Base-by-base conservation (phyloP, 129 eudicot genomes). In the Chrysanthemum lavandulifolium region DNA sequence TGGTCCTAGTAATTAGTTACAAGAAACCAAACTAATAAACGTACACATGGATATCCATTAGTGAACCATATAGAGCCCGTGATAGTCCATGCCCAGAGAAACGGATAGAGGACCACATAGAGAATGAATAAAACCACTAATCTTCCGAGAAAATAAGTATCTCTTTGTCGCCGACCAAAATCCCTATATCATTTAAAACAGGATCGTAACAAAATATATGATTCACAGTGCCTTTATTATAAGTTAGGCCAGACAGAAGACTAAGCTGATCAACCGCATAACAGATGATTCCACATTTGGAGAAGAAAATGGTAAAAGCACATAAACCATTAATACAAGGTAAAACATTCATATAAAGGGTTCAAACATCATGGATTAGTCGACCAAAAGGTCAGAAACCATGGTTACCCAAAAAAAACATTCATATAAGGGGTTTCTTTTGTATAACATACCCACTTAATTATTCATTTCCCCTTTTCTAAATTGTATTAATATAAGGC, bases 61-160 rank as follows among this genome's bases (percentile, higher is more conserved):
- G 85, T 80, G 78, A 90, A 95, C 99, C 99, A 95, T 59, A 95
- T 31, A 40, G 69, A 65, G n/a, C 69, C 69, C 69, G 75, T 81
- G 55, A 94, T 71, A 67, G 91, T 94, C 99, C 99, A 94, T 12
- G 83, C 93, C 93, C 89, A 88, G 52, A 94, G 85, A 82, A 94
- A 90, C 2, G 98, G 98, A 73, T 87, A 94, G 27, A 94, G 89
- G 64, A 94, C 69, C 63, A 84, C 68, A 64, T 80, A 80, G 33
- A 94, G 87, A 61, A 88, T 71, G 13, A 89, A 94, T 31, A 94
- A 85, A 67, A 90, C 91, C 31, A 78, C 91, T 60, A 90, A 53
- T 78, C 99, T 90, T 73, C 99, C 97, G 77, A 85, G 70, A 80
- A 94, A 94, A 63, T 92, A 94, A 25, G 84, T 87, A 74, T 86